Evolutionary conservation across 768 basidiomycete species (phyloP), one percentile per base, ranked within the genome.

Genomic region (Mycena albidolilacea): DNA sequence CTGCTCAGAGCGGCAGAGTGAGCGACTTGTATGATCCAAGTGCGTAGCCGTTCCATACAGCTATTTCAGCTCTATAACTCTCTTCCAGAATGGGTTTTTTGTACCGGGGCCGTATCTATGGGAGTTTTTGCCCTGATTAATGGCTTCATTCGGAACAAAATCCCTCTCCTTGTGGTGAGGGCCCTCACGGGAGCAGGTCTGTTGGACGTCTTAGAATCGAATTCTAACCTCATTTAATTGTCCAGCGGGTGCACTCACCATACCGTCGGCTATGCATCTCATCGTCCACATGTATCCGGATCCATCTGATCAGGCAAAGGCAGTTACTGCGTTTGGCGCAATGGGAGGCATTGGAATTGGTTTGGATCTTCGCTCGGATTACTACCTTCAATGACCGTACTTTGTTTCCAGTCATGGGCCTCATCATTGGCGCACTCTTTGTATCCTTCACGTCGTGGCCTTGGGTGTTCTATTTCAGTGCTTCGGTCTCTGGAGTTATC

Each of bases 181-280:
- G 89, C 87, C 3, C 61, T 91, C 10, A 86, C 82, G 74, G 90
- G 90, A 21, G 82, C 86, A 44, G 83, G 88, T 85, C 57, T 66
- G 79, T 75, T 65, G 35, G 30, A 44, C n/a, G 11, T 57, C 37
- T 57, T 12, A 5, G 12, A 15, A 12, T 30, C 30, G 14, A 43
- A 43, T 43, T 0, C 21, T 30, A 11, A n/a, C 17, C 14, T 12
- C 60, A 15, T 30, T 21, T 30, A 67, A 17, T 59, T 9, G 14
- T 55, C 74, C 81, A 83, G 87, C 82, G 14, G 88, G 87, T 21
- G 82, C 88, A 1, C 78, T 89, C 81, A 87, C 86, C 10, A 84
- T 89, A 46, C 89, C 89, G 3, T 87, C 88, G 4, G 86, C 88
- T 7, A 78, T 87, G n/a, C 80, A 84, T 48, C 81, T 91, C 43